Evolutionary conservation across 495 filamentous ascomycete species (phyloP).

Genomic region (Articulospora tetracladia): DNA sequence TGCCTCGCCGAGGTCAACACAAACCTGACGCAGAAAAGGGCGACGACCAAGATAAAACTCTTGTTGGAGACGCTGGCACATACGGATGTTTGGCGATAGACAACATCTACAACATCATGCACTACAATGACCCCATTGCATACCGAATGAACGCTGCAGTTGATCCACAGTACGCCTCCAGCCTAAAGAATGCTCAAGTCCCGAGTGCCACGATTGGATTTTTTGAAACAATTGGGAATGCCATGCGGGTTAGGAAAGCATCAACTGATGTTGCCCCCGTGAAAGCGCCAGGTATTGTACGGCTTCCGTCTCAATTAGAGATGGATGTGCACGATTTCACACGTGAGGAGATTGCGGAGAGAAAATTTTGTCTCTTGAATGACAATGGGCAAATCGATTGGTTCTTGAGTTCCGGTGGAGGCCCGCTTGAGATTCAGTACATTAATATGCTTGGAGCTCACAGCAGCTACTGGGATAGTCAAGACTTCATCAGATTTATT

Average conservation of each 20-base stretch:
- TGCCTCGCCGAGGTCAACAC: constrained; percentile 69
- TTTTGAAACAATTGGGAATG: constrained; percentile 59
- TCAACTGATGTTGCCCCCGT: constrained; percentile 37
- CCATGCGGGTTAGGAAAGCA: constrained; percentile 41
- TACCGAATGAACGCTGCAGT: constrained; percentile 90
- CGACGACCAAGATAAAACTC: constrained; percentile 56
- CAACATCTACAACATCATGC: constrained; percentile 93
- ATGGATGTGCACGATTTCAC: constrained; percentile 95
- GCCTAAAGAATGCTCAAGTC: constrained; percentile 72
- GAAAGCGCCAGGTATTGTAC: constrained; percentile 39
- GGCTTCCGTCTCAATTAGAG: constrained; percentile 86
- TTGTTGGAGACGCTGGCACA: constrained; percentile 70
- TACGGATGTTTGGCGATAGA: constrained; percentile 93
- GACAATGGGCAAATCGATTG: constrained; percentile 96
- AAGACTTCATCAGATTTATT: constrained; percentile 81
- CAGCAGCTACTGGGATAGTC: constrained; percentile 84
- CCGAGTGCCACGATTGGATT: constrained; percentile 68
- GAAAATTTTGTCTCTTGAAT: constrained; percentile 80
- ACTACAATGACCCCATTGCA: constrained; percentile 66
- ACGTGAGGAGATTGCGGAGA: constrained; percentile 88
- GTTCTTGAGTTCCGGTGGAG: constrained; percentile 72
- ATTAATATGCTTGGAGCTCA: constrained; percentile 97
- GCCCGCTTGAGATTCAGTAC: constrained; percentile 90
- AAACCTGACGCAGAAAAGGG: constrained; percentile 65
- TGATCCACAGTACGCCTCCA: constrained; percentile 72